Evolutionary conservation across 2,329 filamentous ascomycete genomes (phyloP).

Genomic region (Salinomyces thailandicus): DNA sequence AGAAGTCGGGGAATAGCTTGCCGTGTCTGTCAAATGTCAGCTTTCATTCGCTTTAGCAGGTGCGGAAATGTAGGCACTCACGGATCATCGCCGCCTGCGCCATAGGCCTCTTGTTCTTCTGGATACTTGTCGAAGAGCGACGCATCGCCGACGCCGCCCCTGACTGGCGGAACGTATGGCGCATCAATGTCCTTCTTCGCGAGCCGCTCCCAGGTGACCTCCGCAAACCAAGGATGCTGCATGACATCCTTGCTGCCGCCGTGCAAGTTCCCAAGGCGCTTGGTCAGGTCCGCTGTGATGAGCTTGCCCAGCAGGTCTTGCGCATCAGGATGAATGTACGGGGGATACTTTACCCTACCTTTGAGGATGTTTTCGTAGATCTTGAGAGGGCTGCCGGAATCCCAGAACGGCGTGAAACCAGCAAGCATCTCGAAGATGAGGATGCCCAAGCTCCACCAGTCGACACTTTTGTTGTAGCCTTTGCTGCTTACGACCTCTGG

Average conservation of each 20-base stretch:
- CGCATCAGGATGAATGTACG: conserved; percentile 88
- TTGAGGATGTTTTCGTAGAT: conserved; percentile 99
- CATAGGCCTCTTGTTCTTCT: conserved; percentile 91
- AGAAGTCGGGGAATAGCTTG: conserved; percentile 67
- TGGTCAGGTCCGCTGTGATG: conserved; percentile 90
- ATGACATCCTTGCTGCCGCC: conserved; percentile 87
- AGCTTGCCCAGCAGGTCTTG: conserved; percentile 85
- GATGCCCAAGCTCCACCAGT: conserved; percentile 98
- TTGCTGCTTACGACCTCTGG: conserved; percentile 98
- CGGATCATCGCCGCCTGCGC: conserved; percentile 68
- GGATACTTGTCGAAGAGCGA: conserved; percentile 98
- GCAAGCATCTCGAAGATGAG: conserved; percentile 99
- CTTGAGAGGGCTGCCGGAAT: conserved; percentile 93
- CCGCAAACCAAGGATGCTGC: conserved; percentile 89
- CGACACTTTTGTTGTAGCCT: conserved; percentile 98
- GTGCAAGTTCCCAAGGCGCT: conserved; percentile 87
- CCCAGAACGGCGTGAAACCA: conserved; percentile 98
- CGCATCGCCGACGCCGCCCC: conserved; percentile 85
- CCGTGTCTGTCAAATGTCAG: conserved; percentile 47
- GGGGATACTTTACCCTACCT: conserved; percentile 90
- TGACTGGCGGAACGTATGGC: conserved; percentile 91
- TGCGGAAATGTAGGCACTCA: conserved; percentile 48
- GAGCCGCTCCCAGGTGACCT: conserved; percentile 94
- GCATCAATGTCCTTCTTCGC: conserved; percentile 96
- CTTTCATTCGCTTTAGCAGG: background rate